A percentile compares a stretch with the other conserved stretches of the same genome.
phyloP scores from a whole-genome alignment of 768 basidiomycete species.

The Gloeophyllum trabeum region DNA sequence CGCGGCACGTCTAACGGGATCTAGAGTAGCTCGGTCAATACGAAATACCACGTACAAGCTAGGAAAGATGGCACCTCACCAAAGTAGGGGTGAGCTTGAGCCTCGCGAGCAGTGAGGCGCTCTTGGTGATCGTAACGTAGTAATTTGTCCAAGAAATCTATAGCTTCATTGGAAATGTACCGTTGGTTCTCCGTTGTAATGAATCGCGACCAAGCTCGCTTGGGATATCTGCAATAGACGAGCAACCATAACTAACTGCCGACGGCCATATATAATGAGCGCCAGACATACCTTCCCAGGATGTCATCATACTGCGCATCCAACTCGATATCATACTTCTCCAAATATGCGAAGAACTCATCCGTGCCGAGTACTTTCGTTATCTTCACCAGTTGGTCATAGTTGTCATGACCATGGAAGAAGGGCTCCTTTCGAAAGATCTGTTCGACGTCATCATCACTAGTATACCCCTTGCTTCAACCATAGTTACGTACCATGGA shows the following conservation, averaged over 20 bases:
- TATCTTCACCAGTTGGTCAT: conserved; percentile 97
- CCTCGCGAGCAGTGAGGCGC: conserved; percentile 88
- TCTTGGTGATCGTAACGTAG: conserved; percentile 97
- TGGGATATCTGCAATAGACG: conserved; percentile 55
- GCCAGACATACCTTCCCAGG: conserved; percentile 69
- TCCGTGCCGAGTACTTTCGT: conserved; percentile 96
- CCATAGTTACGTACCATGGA: conserved; percentile 63
- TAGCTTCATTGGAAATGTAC: conserved; percentile 93
- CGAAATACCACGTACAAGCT: too few relatives aligned
- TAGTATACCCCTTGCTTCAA: too few relatives aligned
- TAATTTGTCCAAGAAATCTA: conserved; percentile 92
- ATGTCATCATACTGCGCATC: conserved; percentile 96
- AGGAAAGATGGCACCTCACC: too few relatives aligned
- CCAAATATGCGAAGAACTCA: conserved; percentile 84
- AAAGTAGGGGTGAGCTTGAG: conserved; percentile 89
- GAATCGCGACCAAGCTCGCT: conserved; percentile 93
- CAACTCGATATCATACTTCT: conserved; percentile 91
- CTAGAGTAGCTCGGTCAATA: too few relatives aligned
- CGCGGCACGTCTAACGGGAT: conserved; percentile 52
- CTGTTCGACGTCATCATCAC: conserved; percentile 26
- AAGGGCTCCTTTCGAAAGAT: conserved; percentile 99
- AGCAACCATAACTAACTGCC: not conserved
- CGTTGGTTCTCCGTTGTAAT: conserved; percentile 94
- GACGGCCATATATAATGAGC: not conserved
- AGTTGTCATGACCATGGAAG: conserved; percentile 99